A percentile compares a stretch with the other conserved stretches of the same genome.
Conservation (phyloP, 306 rosid genomes). For the Sophora flavescens region DNA sequence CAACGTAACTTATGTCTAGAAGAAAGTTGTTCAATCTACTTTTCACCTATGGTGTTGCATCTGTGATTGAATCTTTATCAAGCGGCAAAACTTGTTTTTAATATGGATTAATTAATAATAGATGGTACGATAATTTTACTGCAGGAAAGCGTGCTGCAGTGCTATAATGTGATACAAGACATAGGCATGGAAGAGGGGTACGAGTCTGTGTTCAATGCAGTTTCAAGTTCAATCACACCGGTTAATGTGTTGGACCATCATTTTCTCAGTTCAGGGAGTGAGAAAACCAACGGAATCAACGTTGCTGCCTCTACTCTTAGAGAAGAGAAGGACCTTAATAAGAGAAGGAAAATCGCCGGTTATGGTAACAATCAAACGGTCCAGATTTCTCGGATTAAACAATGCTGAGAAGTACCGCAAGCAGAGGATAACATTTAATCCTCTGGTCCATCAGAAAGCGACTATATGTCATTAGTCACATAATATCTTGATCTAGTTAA, state of each 20-base stretch:
- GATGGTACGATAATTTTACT: background rate
- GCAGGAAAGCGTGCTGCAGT: conserved; percentile 63
- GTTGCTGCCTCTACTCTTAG: conserved; percentile 36
- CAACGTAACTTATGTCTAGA: too few species aligned
- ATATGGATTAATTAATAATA: conserved; percentile 15
- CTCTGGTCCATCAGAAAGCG: conserved; percentile 45
- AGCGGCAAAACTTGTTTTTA: background rate
- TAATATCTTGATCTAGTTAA: conserved; percentile 26
- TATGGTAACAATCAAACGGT: conserved; percentile 52
- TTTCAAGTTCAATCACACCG: conserved; percentile 66
- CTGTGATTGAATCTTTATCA: background rate
- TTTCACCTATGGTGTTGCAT: background rate
- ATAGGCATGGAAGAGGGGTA: conserved; percentile 57
- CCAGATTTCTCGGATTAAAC: conserved; percentile 56
- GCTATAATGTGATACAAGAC: conserved; percentile 66
- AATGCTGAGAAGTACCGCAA: conserved; percentile 29
- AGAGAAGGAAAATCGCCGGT: conserved; percentile 60
- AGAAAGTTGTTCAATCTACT: too few species aligned
- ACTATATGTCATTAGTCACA: conserved; percentile 24
- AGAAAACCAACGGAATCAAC: conserved; percentile 45
- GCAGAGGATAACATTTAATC: conserved; percentile 34
- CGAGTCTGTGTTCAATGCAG: conserved; percentile 51
- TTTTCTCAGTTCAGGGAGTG: conserved; percentile 77
- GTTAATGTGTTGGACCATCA: conserved; percentile 74
- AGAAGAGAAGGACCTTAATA: conserved; percentile 61